These are phyloP conservation scores for Saururus chinensis DNA, from an alignment of 164 flowering plant genomes.

Conservation along the genomic window DNA sequence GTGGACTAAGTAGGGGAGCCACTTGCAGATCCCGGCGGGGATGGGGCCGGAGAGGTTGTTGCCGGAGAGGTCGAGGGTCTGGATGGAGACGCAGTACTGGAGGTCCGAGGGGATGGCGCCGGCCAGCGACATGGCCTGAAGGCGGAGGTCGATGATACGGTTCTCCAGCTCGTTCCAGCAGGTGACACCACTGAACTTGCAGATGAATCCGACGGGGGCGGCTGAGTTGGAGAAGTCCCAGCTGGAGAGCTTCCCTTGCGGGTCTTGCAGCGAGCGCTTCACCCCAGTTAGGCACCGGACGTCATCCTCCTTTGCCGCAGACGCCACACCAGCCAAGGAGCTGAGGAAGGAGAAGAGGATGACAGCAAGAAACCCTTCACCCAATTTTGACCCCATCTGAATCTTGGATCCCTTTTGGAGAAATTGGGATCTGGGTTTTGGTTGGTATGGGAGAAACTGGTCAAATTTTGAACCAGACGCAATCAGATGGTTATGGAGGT, in stretches of 20 bases:
- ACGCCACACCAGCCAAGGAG: background rate
- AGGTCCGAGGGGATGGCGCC: slow-evolving; percentile 12
- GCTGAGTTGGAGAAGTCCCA: slow-evolving; percentile 20
- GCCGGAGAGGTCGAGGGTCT: slow-evolving; percentile 17
- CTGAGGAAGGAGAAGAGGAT: background rate
- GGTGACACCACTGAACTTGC: slow-evolving; percentile 18
- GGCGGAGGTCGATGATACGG: slow-evolving; percentile 16
- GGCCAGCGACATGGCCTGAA: slow-evolving; percentile 8
- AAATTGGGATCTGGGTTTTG: background rate
- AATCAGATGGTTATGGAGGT: too few relatives aligned
- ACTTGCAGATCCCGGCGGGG: slow-evolving; percentile 19
- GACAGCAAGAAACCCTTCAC: background rate
- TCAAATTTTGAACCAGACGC: too few relatives aligned
- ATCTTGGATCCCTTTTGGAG: too few relatives aligned
- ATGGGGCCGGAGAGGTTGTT: slow-evolving; percentile 17
- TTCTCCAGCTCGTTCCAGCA: slow-evolving; percentile 29
- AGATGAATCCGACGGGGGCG: slow-evolving; percentile 15
- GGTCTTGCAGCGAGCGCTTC: slow-evolving; percentile 10
- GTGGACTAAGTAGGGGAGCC: slow-evolving; percentile 22
- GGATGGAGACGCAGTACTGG: slow-evolving; percentile 18
- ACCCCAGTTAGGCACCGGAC: slow-evolving; percentile 19
- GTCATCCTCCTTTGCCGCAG: slow-evolving; percentile 15
- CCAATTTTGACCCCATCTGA: background rate
- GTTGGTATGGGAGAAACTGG: too few relatives aligned
- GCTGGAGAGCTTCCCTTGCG: slow-evolving; percentile 7